These are phyloP conservation scores for Cladorrhinum sp. DNA, from an alignment of 2,329 filamentous ascomycete species.

Conservation along the genomic window DNA sequence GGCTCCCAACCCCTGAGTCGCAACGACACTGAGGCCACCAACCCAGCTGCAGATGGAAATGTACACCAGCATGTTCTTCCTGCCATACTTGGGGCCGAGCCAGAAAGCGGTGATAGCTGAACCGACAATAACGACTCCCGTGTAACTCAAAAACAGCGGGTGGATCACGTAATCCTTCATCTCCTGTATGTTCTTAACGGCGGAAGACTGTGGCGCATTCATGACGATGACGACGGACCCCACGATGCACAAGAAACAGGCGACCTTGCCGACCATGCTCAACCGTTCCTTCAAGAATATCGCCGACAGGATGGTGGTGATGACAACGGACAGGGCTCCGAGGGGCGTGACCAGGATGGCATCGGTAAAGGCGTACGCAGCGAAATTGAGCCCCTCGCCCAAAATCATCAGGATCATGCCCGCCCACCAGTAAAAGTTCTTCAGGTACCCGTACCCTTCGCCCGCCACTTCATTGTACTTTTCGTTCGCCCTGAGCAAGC, in stretches of 20 bases:
- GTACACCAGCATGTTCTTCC: slow-evolving; percentile 97
- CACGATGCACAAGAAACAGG: slow-evolving; percentile 91
- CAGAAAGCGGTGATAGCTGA: slow-evolving; percentile 72
- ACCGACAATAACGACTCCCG: slow-evolving; percentile 76
- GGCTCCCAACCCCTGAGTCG: slow-evolving; percentile 87
- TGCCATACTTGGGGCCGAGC: slow-evolving; percentile 83
- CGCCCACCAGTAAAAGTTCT: slow-evolving; percentile 91
- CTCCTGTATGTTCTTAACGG: slow-evolving; percentile 82
- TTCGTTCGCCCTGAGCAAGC: slow-evolving; percentile 84
- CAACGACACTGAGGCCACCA: slow-evolving; percentile 89
- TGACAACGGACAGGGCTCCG: slow-evolving; percentile 86
- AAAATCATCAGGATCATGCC: slow-evolving; percentile 98
- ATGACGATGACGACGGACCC: slow-evolving; percentile 91
- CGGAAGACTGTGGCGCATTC: slow-evolving; percentile 84
- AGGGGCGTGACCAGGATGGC: slow-evolving; percentile 92
- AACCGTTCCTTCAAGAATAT: slow-evolving; percentile 95
- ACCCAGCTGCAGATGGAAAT: slow-evolving; percentile 94
- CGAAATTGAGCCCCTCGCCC: slow-evolving; percentile 95
- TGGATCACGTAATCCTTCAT: slow-evolving; percentile 86
- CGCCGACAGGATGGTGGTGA: slow-evolving; percentile 85
- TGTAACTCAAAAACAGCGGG: slow-evolving; percentile 81
- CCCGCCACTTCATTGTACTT: slow-evolving; percentile 96
- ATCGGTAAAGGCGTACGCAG: slow-evolving; percentile 94
- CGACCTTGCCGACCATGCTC: slow-evolving; percentile 93
- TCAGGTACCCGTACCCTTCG: slow-evolving; percentile 95